Percentiles rank a stretch among this genome's conserved stretches.
Evolutionary conservation across 768 basidiomycete genomes (phyloP).

Genomic region (Termitomyces titanicus): DNA sequence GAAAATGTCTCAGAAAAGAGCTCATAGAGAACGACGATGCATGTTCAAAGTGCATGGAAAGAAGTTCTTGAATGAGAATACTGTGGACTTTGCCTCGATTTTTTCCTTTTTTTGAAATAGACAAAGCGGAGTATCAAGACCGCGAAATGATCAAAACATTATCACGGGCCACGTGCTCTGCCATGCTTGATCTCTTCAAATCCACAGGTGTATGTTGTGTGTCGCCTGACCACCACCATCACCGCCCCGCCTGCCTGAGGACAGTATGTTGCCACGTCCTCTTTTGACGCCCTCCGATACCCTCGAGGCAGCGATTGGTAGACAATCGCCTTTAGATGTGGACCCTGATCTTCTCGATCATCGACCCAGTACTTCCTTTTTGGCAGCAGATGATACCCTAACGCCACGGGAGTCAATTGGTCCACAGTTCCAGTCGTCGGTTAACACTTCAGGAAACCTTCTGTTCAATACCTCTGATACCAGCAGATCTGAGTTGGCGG

Average conservation of each 20-base stretch:
- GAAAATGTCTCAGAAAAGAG: not conserved
- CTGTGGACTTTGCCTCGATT: not conserved
- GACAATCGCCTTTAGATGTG: constrained; percentile 10
- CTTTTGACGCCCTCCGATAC: constrained; percentile 8
- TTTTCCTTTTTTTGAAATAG: not conserved
- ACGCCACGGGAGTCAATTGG: constrained; percentile 15
- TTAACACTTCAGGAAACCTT: constrained; percentile 15
- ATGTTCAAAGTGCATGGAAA: not conserved
- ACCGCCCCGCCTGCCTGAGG: not conserved
- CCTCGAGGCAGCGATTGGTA: constrained; percentile 8
- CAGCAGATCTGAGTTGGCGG: constrained; percentile 9
- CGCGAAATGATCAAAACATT: constrained; percentile 1
- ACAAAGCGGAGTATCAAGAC: constrained; percentile 8
- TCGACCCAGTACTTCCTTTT: constrained; percentile 8
- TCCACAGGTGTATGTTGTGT: constrained; percentile 1
- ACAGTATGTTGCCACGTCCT: constrained; percentile 14
- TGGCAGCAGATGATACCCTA: constrained; percentile 7
- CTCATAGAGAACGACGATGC: not conserved
- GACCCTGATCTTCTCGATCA: constrained; percentile 8
- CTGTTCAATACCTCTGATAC: constrained; percentile 3
- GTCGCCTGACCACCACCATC: constrained; percentile 8
- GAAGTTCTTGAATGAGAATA: not conserved
- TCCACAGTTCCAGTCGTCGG: constrained; percentile 2
- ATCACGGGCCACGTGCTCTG: constrained; percentile 10
- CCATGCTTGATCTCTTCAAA: not conserved